phyloP scores from a whole-genome alignment of 768 basidiomycete genomes.

The Tulasnella sp. region DNA sequence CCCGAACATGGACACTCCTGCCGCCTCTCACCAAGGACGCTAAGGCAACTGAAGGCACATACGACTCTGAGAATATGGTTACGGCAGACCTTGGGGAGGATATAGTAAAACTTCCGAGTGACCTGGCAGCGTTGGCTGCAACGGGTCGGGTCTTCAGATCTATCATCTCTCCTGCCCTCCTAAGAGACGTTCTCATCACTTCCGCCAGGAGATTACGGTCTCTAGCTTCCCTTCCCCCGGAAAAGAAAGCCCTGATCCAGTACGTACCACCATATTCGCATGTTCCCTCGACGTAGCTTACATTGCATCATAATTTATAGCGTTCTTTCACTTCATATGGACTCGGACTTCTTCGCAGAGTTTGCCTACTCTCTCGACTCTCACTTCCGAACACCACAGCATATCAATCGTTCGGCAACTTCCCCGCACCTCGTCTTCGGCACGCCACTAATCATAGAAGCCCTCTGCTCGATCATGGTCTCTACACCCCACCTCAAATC shows the following conservation, averaged over 20 bases:
- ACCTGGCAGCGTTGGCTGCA: slow-evolving; percentile 4
- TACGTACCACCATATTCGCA: neutral
- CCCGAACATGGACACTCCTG: neutral
- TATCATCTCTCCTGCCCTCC: neutral
- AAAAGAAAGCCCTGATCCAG: slow-evolving; percentile 5
- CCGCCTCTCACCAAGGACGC: neutral
- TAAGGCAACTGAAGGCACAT: no score
- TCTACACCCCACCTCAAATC: slow-evolving; percentile 2
- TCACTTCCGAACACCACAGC: slow-evolving; percentile 5
- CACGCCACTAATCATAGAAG: neutral
- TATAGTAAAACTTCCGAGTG: neutral
- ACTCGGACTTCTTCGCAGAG: slow-evolving; percentile 10
- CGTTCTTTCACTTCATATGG: slow-evolving; percentile 8
- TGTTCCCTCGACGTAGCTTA: neutral
- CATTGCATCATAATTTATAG: neutral
- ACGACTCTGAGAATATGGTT: no score
- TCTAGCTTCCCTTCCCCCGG: neutral
- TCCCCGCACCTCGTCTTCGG: neutral
- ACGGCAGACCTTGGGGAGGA: neutral
- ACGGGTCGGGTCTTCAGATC: neutral
- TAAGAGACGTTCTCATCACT: slow-evolving; percentile 8
- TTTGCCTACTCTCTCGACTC: slow-evolving; percentile 6
- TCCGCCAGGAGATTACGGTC: neutral
- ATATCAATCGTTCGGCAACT: neutral
- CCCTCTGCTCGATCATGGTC: slow-evolving; percentile 3